Conservation (phyloP, 2,329 filamentous ascomycete genomes). For the Verticillium klebahnii region DNA sequence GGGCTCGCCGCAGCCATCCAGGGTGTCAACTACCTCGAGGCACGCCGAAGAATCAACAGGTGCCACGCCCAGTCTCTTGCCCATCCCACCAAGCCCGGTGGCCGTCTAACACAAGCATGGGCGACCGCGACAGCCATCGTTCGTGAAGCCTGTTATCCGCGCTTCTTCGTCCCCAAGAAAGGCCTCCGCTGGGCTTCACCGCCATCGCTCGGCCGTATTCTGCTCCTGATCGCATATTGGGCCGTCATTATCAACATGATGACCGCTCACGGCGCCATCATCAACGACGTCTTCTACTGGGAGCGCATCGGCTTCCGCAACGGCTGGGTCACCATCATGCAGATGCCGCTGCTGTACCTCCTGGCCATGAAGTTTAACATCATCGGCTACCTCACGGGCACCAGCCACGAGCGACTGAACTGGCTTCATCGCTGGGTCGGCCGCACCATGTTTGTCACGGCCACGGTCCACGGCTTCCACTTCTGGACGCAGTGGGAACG, state of each 20-base stretch:
- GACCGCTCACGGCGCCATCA: conserved; percentile 36
- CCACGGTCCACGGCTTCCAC: conserved; percentile 65
- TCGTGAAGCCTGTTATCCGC: conserved; percentile 53
- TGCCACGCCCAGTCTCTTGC: conserved; percentile 32
- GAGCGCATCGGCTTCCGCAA: conserved; percentile 65
- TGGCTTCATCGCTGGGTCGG: conserved; percentile 72
- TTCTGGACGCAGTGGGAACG: conserved; percentile 62
- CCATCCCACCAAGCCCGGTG: conserved; percentile 42
- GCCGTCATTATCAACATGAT: conserved; percentile 55
- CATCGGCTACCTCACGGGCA: conserved; percentile 56
- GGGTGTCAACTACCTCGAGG: conserved; percentile 35
- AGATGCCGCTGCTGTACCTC: conserved; percentile 61
- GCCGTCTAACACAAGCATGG: conserved; percentile 43
- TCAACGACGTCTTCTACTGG: conserved; percentile 51
- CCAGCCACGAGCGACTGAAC: conserved; percentile 65
- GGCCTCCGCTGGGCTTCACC: conserved; percentile 53
- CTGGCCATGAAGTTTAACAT: conserved; percentile 55
- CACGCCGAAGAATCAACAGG: conserved; percentile 39
- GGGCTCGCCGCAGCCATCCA: conserved; percentile 36
- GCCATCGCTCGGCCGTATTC: conserved; percentile 50
- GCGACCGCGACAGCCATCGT: conserved; percentile 54
- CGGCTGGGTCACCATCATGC: conserved; percentile 61
- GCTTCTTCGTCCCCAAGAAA: conserved; percentile 39
- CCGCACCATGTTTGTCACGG: conserved; percentile 63
- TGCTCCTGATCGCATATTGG: conserved; percentile 54